These are phyloP conservation scores for Cyphellophora attinorum DNA, from an alignment of 2,329 filamentous ascomycete genomes.

Conservation along the genomic window DNA sequence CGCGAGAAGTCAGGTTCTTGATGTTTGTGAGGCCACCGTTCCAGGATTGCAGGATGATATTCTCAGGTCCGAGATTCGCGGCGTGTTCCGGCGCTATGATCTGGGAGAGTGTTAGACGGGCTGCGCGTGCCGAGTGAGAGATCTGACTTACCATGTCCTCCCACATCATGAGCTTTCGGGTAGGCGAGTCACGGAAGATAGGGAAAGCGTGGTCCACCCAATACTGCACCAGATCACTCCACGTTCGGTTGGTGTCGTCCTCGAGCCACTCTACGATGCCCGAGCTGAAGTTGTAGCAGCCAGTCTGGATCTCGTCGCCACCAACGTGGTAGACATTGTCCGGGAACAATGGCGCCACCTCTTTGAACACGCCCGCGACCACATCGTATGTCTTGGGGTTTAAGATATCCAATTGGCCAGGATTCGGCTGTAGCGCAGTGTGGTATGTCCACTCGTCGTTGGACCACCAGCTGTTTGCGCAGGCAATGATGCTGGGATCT, in stretches of 20 bases:
- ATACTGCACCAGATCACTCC: conserved; percentile 43
- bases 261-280: conserved; percentile 41
- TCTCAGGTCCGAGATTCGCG: conserved; percentile 36
- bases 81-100: conserved; percentile 35
- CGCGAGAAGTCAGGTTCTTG: conserved; percentile 38
- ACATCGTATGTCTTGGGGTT: conserved; percentile 48
- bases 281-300: conserved; percentile 50
- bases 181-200: conserved; percentile 35
- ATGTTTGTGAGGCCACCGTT: conserved; percentile 45
- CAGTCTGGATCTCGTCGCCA: conserved; percentile 44
- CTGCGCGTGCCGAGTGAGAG: too few species aligned
- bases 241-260: conserved; percentile 39
- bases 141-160: conserved; percentile 46
- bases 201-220: conserved; percentile 45
- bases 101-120: too few species aligned
- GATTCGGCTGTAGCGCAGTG: conserved; percentile 48
- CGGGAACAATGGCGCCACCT: conserved; percentile 40
- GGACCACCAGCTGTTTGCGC: conserved; percentile 50
- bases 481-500: conserved; percentile 47
- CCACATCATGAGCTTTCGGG: conserved; percentile 49
- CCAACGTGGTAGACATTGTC: conserved; percentile 49
- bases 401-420: conserved; percentile 47
- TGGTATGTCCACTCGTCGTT: conserved; percentile 47
- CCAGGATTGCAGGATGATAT: conserved; percentile 45
- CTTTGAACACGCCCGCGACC: conserved; percentile 44